phyloP scores from a whole-genome alignment of 495 filamentous ascomycete species.

The Opeltia flavorubescens region DNA sequence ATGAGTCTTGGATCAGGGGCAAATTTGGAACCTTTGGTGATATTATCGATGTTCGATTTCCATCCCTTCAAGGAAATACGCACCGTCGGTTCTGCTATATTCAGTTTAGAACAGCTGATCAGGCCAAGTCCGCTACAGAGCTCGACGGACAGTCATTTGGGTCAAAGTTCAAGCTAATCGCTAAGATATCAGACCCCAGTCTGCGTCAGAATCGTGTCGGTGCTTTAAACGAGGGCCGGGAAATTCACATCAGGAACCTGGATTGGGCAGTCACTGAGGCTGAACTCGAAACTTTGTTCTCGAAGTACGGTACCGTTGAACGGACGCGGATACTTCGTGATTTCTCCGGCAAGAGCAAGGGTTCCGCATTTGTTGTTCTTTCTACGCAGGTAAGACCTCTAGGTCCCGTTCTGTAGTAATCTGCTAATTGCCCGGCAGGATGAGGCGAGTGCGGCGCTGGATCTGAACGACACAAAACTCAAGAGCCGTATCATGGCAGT shows the following conservation, averaged over 20 bases:
- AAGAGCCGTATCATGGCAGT: conserved; percentile 58
- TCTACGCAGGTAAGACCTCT: conserved; percentile 40
- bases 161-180: conserved; percentile 49
- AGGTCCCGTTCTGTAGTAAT: neutral
- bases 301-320: conserved; percentile 60
- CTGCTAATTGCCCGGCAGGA: conserved; percentile 25
- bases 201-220: conserved; percentile 66
- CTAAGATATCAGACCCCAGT: conserved; percentile 70
- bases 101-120: conserved; percentile 54
- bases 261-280: conserved; percentile 49
- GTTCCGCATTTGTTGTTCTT: conserved; percentile 67
- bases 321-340: conserved; percentile 50
- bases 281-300: conserved; percentile 56
- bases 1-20: conserved; percentile 63
- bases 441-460: conserved; percentile 51
- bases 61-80: conserved; percentile 76
- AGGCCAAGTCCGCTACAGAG: conserved; percentile 51
- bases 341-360: conserved; percentile 50
- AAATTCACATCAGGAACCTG: conserved; percentile 70
- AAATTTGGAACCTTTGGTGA: conserved; percentile 69
- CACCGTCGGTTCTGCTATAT: conserved; percentile 89
- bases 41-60: conserved; percentile 75
- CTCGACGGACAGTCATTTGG: conserved; percentile 57
- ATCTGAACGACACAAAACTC: conserved; percentile 58
- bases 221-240: conserved; percentile 70